Evolutionary conservation across 176 grass and related monocot genomes (phyloP).

Genomic region (Puya raimondii): DNA sequence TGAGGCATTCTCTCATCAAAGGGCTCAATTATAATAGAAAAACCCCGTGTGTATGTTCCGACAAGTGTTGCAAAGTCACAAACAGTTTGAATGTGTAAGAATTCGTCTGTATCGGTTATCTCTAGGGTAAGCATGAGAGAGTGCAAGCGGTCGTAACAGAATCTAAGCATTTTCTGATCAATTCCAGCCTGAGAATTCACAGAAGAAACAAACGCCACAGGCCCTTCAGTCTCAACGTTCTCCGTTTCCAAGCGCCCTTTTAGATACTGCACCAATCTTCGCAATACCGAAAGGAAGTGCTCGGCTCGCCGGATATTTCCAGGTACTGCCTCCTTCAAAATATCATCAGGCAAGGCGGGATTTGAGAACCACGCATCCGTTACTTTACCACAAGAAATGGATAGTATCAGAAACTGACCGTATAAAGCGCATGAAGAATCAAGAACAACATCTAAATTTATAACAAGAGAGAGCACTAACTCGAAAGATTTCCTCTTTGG

Average conservation of each 20-base stretch:
- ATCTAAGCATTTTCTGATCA: conserved; percentile 93
- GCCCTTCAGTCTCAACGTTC: conserved; percentile 85
- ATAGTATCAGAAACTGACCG: background rate
- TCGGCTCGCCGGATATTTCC: conserved; percentile 91
- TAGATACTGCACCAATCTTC: conserved; percentile 64
- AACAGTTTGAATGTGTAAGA: conserved; percentile 83
- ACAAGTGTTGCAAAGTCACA: conserved; percentile 92
- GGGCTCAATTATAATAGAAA: conserved; percentile 92
- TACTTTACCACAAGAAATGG: conserved; percentile 40
- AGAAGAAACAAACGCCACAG: conserved; percentile 62
- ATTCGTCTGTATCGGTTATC: conserved; percentile 84
- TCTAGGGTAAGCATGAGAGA: conserved; percentile 88
- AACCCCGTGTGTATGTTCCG: conserved; percentile 77
- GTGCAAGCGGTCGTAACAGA: conserved; percentile 83
- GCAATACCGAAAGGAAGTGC: conserved; percentile 81
- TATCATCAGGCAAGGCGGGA: conserved; percentile 71
- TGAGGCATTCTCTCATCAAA: conserved; percentile 96
- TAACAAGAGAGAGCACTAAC: conserved; percentile 33
- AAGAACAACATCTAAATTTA: no score
- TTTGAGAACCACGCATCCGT: conserved; percentile 90
- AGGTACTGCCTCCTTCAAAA: conserved; percentile 86
- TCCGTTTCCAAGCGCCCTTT: conserved; percentile 61
- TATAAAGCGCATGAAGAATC: background rate
- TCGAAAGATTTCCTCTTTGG: conserved; percentile 80
- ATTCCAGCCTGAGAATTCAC: conserved; percentile 82